Base-by-base conservation (phyloP, 805 yeast species). In the Myxozyma neotropica region DNA sequence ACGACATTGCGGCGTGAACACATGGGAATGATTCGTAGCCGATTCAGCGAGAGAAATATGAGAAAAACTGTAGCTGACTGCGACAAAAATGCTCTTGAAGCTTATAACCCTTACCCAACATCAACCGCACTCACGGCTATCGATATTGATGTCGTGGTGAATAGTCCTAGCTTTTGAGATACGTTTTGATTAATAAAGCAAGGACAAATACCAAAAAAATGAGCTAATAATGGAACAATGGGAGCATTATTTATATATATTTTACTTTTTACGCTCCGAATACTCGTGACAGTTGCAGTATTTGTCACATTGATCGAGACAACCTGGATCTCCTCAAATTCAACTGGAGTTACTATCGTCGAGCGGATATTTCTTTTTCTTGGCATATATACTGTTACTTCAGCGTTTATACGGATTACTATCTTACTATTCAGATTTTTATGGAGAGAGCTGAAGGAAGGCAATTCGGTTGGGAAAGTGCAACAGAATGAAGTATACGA, bases 321-420 rank as follows among this genome's bases (percentile, higher is more conserved):
- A 15, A 58, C 63, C 5, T 17, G 29, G 15, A 15, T 42, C 12
- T 21, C 35, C 13, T 23, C 44, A 4, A 3, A 26, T 15, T 4
- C 13, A 19, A 6, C 13, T 13, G 49, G 46, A 1, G 47, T 27
- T 10, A 46, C 19, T 7, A 45, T 29, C 6, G 15, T 57, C 24
- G 63, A 53, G 31, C 55, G 58, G 26, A 23, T 58, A 4, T 58
- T 61, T 27, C 31, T 61, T 7, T 54, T 55, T 40, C 15, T 58
- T 31, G 61, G 65, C 4, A 52, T 57, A 13, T 44, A 15, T 29
- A 15, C 42, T 15, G 40, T 54, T 27, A 51, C 39, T 21, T 49
- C 59, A 12, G 35, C 29, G 4, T 7, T 48, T 15, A 13, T 51
- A n/a, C 19, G n/a, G 12, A 15, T 27, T 15, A 26, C 35, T 17